Evolutionary conservation across 192 early-diverging fungal species (phyloP).

Genomic region (Podila horticola): DNA sequence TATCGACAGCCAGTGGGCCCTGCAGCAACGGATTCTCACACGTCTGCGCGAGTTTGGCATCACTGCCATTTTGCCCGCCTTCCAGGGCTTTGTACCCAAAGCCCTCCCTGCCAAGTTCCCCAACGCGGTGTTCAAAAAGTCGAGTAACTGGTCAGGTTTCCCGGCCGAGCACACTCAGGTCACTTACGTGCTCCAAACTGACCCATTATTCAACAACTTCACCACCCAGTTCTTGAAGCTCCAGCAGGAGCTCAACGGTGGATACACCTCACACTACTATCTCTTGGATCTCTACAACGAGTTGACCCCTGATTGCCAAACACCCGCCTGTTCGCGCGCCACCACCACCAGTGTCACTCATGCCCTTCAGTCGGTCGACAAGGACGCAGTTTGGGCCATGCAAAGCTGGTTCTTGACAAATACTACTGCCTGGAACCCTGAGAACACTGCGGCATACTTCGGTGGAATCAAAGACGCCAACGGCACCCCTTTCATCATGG

Average conservation of each 20-base stretch:
- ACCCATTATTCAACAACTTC: conserved; percentile 26
- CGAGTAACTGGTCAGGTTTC: conserved; percentile 24
- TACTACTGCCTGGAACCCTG: conserved; percentile 22
- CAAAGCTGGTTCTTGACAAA: conserved; percentile 43
- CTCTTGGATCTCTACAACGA: conserved; percentile 48
- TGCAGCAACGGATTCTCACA: conserved; percentile 26
- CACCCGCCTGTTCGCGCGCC: conserved; percentile 21
- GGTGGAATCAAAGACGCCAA: conserved; percentile 23
- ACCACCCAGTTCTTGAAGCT: conserved; percentile 18
- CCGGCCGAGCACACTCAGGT: conserved; percentile 24
- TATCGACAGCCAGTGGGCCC: conserved; percentile 36
- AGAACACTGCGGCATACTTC: conserved; percentile 22
- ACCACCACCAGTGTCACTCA: conserved; percentile 21
- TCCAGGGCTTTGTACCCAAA: conserved; percentile 32
- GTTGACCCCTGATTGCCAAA: conserved; percentile 23
- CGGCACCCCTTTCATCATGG: conserved; percentile 22
- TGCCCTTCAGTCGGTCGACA: conserved; percentile 21
- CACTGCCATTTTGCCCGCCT: conserved; percentile 27
- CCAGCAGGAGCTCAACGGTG: conserved; percentile 29
- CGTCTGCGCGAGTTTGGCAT: conserved; percentile 25
- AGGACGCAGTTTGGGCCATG: conserved; percentile 43
- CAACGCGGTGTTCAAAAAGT: conserved; percentile 18
- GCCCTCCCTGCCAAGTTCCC: conserved; percentile 16
- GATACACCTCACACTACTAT: conserved; percentile 24
- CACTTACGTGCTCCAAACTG: conserved; percentile 30